Conservation (phyloP, 2,329 filamentous ascomycete genomes). For the Dendrostoma leiphaemia region DNA sequence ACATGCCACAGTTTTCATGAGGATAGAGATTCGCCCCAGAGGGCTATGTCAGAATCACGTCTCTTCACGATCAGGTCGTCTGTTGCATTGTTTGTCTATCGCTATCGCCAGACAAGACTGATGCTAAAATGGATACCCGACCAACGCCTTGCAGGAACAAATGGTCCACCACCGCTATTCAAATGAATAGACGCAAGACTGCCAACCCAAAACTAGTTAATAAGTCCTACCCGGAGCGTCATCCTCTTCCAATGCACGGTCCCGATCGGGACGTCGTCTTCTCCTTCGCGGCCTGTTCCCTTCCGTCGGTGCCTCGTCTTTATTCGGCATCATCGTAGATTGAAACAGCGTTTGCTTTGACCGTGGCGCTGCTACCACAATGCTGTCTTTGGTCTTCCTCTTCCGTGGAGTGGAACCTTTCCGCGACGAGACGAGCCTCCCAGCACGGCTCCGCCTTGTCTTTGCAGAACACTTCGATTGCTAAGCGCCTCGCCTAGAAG, state of each 20-base stretch:
- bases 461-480: not conserved
- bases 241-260: too few relatives aligned
- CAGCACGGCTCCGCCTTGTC: not conserved
- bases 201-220: not conserved
- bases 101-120: not conserved
- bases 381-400: too few relatives aligned
- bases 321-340: too few relatives aligned
- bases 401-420: too few relatives aligned
- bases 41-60: not conserved
- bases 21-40: not conserved
- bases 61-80: not conserved
- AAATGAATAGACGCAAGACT: not conserved
- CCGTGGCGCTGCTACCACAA: too few relatives aligned
- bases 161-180: not conserved
- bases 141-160: not conserved
- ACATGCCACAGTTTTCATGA: not conserved
- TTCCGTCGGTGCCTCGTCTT: too few relatives aligned
- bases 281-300: too few relatives aligned
- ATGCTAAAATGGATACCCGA: not conserved
- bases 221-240: too few relatives aligned
- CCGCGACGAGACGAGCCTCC: not conserved
- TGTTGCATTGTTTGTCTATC: not conserved
- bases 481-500: conserved; percentile 4
- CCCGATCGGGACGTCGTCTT: too few relatives aligned
- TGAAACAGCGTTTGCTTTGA: too few relatives aligned